Evolutionary conservation across 108 stramenopile species (phyloP).

Genomic region (Chaetoceros tenuissimus): DNA sequence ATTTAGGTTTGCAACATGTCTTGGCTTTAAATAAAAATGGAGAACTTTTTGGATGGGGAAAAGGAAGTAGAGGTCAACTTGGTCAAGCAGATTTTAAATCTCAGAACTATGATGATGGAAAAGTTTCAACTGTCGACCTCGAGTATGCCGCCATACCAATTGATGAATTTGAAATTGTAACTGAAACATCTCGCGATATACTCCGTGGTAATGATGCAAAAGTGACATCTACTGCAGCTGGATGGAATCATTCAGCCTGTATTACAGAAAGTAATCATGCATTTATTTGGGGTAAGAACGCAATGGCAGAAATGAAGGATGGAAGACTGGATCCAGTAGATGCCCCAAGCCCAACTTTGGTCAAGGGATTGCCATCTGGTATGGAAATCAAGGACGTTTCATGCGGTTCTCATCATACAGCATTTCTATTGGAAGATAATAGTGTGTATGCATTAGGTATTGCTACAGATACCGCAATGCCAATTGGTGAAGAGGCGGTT

Average conservation of each 20-base stretch:
- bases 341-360: slow-evolving; percentile 40
- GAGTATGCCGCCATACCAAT: slow-evolving; percentile 4
- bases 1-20: slow-evolving; percentile 85
- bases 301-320: slow-evolving; percentile 8
- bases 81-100: slow-evolving; percentile 33
- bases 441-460: slow-evolving; percentile 77
- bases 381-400: slow-evolving; percentile 43
- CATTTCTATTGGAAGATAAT: slow-evolving; percentile 75
- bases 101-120: slow-evolving; percentile 24
- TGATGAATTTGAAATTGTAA: slow-evolving; percentile 9
- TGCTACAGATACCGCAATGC: slow-evolving; percentile 54
- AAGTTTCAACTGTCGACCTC: slow-evolving; percentile 9
- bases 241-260: slow-evolving; percentile 66
- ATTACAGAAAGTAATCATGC: slow-evolving; percentile 52
- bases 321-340: slow-evolving; percentile 16
- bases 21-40: slow-evolving; percentile 66
- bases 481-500: slow-evolving; percentile 59
- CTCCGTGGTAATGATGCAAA: slow-evolving; percentile 27
- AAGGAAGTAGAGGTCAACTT: slow-evolving; percentile 78
- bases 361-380: slow-evolving; percentile 49
- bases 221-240: slow-evolving; percentile 46
- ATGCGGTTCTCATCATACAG: slow-evolving; percentile 79
- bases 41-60: slow-evolving; percentile 78
- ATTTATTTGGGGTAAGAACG: slow-evolving; percentile 80
- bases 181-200: slow-evolving; percentile 25